Evolutionary conservation across 306 rosid species (phyloP).

Genomic region (Fragaria ananassa): DNA sequence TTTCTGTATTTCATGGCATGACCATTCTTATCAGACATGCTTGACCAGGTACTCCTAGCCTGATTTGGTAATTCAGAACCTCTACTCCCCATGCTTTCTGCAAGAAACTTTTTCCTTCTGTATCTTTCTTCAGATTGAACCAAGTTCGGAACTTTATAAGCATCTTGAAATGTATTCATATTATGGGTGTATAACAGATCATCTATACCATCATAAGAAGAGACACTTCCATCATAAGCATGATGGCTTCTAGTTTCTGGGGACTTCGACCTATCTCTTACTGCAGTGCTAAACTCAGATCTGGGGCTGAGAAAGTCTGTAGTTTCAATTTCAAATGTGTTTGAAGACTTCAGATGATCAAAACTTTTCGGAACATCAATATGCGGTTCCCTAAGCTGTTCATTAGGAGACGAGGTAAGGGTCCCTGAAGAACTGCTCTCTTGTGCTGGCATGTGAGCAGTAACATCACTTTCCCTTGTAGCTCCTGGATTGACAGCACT

Average conservation of each 20-base stretch:
- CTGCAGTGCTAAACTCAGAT: conserved; percentile 38
- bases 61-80: conserved; percentile 35
- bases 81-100: conserved; percentile 21
- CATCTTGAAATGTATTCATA: conserved; percentile 27
- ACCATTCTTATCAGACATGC: conserved; percentile 35
- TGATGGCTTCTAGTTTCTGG: conserved; percentile 35
- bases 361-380: conserved; percentile 18
- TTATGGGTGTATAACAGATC: conserved; percentile 34
- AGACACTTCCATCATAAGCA: conserved; percentile 71
- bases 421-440: conserved; percentile 31
- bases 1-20: conserved; percentile 31
- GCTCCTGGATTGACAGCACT: conserved; percentile 23
- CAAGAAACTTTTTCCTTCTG: conserved; percentile 41
- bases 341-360: conserved; percentile 31
- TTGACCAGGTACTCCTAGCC: conserved; percentile 28
- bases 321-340: conserved; percentile 28
- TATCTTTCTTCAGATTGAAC: conserved; percentile 40
- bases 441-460: conserved; percentile 23
- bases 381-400: conserved; percentile 37
- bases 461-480: conserved; percentile 25
- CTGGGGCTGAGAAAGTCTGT: conserved; percentile 30
- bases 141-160: conserved; percentile 18
- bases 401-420: conserved; percentile 33
- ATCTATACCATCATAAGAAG: conserved; percentile 64
- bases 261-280: conserved; percentile 38